These are phyloP conservation scores for Aegilops bicornis DNA, from an alignment of 176 grass and related monocot species.

Conservation along the genomic window DNA sequence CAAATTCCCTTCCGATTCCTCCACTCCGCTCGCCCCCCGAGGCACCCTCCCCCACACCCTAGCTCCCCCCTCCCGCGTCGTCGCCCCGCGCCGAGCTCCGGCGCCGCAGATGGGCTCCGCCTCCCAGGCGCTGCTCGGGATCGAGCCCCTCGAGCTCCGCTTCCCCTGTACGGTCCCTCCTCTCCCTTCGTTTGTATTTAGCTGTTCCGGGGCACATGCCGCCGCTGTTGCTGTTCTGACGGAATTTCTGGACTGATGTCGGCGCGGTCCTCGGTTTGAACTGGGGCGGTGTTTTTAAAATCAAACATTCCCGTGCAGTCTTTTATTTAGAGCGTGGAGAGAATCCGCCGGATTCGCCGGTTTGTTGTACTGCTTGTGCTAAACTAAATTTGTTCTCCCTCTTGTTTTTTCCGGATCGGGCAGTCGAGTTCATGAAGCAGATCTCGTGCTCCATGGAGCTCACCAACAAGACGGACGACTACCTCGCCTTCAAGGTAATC, in stretches of 20 bases:
- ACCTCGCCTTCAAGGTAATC: slow-evolving; percentile 82
- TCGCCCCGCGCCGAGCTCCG: not conserved
- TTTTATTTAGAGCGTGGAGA: not conserved
- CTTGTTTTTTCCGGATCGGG: not conserved
- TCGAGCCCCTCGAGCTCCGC: slow-evolving; percentile 72
- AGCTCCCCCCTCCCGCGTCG: not conserved
- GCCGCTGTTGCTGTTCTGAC: not conserved
- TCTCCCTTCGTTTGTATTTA: not conserved
- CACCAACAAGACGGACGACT: slow-evolving; percentile 64
- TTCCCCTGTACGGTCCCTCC: slow-evolving; percentile 60
- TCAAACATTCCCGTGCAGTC: not conserved
- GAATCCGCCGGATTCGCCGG: not conserved
- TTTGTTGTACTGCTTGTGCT: slow-evolving; percentile 5
- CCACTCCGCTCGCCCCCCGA: not conserved
- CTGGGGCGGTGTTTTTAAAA: not conserved
- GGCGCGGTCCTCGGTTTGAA: not conserved
- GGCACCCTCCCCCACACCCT: slow-evolving; percentile 37
- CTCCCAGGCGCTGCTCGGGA: slow-evolving; percentile 53
- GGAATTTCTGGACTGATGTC: not conserved
- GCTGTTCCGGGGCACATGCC: slow-evolving; percentile 8
- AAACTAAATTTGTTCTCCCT: not conserved
- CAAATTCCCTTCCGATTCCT: slow-evolving; percentile 29
- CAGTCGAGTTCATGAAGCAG: slow-evolving; percentile 92
- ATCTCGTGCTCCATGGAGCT: slow-evolving; percentile 87
- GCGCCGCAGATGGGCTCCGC: slow-evolving; percentile 40